Evolutionary conservation across 2,329 filamentous ascomycete species (phyloP), one percentile per base, ranked within the genome.

Genomic region (Phoma sp.): DNA sequence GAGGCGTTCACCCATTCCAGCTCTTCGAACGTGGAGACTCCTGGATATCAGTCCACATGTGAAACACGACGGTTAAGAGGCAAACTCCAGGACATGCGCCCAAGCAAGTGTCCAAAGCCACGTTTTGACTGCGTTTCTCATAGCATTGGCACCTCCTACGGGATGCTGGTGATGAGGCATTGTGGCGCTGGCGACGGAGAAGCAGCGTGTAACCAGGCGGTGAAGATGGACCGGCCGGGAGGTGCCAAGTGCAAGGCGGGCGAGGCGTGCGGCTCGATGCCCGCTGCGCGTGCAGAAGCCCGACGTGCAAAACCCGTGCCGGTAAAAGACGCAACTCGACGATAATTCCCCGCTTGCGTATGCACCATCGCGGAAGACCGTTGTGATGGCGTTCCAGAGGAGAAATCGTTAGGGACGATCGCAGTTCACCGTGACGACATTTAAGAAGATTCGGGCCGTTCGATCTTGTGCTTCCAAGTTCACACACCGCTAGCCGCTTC

Each of bases 1-100:
- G 43, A 51, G 43, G 33, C 49, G 55, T 47, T 60, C 46, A 51
- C 52, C 45, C 38, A 46, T 43, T 49, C 43, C 24, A 59, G 51
- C 41, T 29, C 37, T 37, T 52, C 54, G 49, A 57, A 57, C 48
- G 21, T 44, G 33, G 35, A 38, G 43, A 22, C 52, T 57, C 54
- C 49, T 57, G 13, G 43, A 37, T 53, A 55, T 64, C 57, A 64
- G 57, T 25, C 50, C 57, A 64, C 35, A 27, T 48, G 21, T 51
- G 52, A 62, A 57, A 64, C 54, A 8, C 21, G 6, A 38, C 19
- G 25, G 21, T 27, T 21, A 38, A 46, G 41, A 43, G 21, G 31
- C 22, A 29, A 51, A 47, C 33, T 19, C 21, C 22, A 48, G 50
- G 49, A 45, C 41, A 29, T 36, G 27, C 44, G 19, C 44, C 51